phyloP scores from a whole-genome alignment of 73 alveolate genomes.

The Stentor coeruleus region DNA sequence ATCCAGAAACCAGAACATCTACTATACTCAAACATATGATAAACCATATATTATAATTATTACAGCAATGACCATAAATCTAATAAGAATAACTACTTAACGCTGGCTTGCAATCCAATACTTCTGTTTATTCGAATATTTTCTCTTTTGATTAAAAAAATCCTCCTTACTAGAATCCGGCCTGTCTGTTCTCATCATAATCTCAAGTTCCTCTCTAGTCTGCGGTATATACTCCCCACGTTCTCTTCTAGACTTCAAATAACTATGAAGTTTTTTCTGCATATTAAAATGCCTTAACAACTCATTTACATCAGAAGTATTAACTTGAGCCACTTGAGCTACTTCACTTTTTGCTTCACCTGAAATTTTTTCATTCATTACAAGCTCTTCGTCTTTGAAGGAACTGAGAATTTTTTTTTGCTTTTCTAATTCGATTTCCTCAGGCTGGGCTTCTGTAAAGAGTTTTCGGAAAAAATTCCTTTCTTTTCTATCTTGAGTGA shows the following conservation, averaged over 20 bases:
- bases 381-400: background rate
- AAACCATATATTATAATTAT: too few relatives aligned
- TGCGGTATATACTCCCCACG: background rate
- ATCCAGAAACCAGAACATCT: too few relatives aligned
- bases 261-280: background rate
- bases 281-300: background rate
- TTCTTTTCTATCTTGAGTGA: background rate
- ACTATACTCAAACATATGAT: too few relatives aligned
- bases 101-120: too few relatives aligned
- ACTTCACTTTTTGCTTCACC: background rate
- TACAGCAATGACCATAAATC: too few relatives aligned
- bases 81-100: too few relatives aligned
- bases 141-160: background rate
- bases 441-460: slow-evolving; percentile 7
- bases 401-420: background rate
- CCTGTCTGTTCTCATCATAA: background rate
- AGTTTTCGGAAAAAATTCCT: background rate
- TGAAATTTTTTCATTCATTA: too few relatives aligned
- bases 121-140: background rate
- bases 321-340: background rate
- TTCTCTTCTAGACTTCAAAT: background rate
- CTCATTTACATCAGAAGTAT: background rate
- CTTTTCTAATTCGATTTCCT: background rate
- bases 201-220: background rate
- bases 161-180: background rate